Evolutionary conservation across 768 basidiomycete genomes (phyloP).

Genomic region (Rubroboletus pulcherrimus): DNA sequence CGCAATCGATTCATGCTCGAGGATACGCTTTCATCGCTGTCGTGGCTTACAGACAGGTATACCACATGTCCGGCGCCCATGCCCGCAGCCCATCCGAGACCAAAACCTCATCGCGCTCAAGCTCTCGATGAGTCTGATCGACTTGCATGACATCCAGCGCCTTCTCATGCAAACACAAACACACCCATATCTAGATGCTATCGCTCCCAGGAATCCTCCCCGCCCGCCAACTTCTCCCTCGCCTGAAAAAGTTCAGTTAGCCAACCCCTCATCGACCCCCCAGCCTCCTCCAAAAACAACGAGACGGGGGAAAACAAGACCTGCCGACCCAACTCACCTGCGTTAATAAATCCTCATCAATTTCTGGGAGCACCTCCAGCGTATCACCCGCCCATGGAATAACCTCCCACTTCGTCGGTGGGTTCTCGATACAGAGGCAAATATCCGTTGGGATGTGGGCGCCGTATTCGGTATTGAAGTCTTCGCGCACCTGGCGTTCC

Average conservation of each 20-base stretch:
- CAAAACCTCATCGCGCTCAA: neutral
- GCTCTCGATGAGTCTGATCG: neutral
- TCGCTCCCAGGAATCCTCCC: constrained; percentile 21
- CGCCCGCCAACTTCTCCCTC: constrained; percentile 20
- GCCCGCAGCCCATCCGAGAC: neutral
- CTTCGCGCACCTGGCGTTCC: constrained; percentile 58
- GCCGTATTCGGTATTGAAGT: constrained; percentile 73
- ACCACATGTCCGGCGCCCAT: neutral
- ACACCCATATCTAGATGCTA: constrained; percentile 19
- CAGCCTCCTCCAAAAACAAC: neutral
- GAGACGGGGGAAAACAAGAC: neutral
- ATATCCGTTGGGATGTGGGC: constrained; percentile 74
- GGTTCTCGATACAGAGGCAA: constrained; percentile 71
- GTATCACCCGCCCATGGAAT: constrained; percentile 52
- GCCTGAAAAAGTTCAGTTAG: constrained; percentile 24
- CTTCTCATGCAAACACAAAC: neutral
- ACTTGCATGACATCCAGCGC: neutral
- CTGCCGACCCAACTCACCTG: constrained; percentile 37
- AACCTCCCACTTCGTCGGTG: constrained; percentile 72
- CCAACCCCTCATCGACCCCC: neutral
- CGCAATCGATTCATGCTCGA: neutral
- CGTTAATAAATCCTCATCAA: constrained; percentile 54
- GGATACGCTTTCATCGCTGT: too few species aligned
- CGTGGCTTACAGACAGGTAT: neutral
- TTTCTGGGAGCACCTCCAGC: constrained; percentile 57